Evolutionary conservation across 2,329 filamentous ascomycete genomes (phyloP).

Genomic region (Fusarium setosum): DNA sequence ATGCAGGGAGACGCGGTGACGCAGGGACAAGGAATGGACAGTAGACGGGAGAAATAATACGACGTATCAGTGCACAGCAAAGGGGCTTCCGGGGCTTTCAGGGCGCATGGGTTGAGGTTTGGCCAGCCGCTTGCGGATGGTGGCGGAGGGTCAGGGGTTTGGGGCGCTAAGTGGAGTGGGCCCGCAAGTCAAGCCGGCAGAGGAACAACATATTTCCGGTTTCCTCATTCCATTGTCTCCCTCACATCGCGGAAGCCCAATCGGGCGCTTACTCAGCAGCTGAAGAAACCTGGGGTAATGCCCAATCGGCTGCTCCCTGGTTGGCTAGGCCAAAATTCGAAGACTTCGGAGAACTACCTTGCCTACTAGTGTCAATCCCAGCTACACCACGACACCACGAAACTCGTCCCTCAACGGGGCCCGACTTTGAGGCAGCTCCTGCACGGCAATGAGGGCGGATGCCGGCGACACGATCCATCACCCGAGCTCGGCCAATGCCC

Average conservation of each 20-base stretch:
- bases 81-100: conserved; percentile 25
- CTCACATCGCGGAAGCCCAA: too few relatives aligned
- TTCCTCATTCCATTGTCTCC: too few relatives aligned
- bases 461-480: not conserved
- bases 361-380: not conserved
- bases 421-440: not conserved
- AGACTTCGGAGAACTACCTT: conserved; percentile 5
- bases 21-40: conserved; percentile 18
- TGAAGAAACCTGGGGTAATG: conserved; percentile 20
- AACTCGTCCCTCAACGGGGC: not conserved
- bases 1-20: conserved; percentile 13
- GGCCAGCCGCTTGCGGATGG: conserved; percentile 13
- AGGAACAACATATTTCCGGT: not conserved
- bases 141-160: not conserved
- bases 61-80: conserved; percentile 30
- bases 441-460: conserved; percentile 18
- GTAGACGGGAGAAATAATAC: conserved; percentile 1
- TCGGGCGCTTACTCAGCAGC: too few relatives aligned
- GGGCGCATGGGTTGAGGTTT: conserved; percentile 21
- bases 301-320: conserved; percentile 9
- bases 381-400: not conserved
- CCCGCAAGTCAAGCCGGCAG: not conserved
- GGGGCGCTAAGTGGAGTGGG: not conserved
- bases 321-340: conserved; percentile 24
- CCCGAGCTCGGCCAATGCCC: conserved; percentile 43